Base-by-base conservation (phyloP, 129 eudicot genomes). In the Escallonia herrerae region DNA sequence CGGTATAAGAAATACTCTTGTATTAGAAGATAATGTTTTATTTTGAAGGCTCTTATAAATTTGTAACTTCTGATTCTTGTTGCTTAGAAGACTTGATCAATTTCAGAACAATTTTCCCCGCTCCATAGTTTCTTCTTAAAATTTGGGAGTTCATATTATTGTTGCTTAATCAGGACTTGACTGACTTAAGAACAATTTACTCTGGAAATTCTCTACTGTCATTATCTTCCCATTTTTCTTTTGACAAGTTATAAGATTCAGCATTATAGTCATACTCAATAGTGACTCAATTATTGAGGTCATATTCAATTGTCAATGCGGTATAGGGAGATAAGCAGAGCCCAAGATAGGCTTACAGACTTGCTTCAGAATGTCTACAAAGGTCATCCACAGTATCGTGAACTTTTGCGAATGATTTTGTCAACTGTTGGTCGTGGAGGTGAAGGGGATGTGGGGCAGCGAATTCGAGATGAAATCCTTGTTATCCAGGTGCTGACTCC, bases 401-500 rank as follows among this genome's bases (percentile, higher is more conserved):
- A 94, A 80, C 81, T 89, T 74, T 11, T 89, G 60, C 83, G 97
- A 2, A 82, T 94, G 99, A 86, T 89, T 69, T 67, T 94, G 99
- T 84, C 99, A 38, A 86, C 93, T 78, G 95, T 94, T 74, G 99
- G 99, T 41, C 97, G 97, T 69, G 99, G 99, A 63, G 99, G 97
- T 72, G 90, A 94, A 72, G 99, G 99, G 63, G 97, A 94, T 82
- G 99, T 94, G 7, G 99, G 99, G 54, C 99, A 94, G 80, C 74
- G 99, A 51, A 94, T 94, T 69, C 81, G 97, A 58, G 99, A 94
- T 82, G 99, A 89, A 79, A 94, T 94, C 39, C 74, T 94, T 64
- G 95, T 94, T 71, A 77, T 94, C 73, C 99, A 94, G 94, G 99
- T 93, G 14, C 11, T 63, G 48, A 10, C 40, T 75, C 62, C 15